These are phyloP conservation scores for Fusarium subglutinans DNA, from an alignment of 2,329 filamentous ascomycete genomes.

Conservation along the genomic window DNA sequence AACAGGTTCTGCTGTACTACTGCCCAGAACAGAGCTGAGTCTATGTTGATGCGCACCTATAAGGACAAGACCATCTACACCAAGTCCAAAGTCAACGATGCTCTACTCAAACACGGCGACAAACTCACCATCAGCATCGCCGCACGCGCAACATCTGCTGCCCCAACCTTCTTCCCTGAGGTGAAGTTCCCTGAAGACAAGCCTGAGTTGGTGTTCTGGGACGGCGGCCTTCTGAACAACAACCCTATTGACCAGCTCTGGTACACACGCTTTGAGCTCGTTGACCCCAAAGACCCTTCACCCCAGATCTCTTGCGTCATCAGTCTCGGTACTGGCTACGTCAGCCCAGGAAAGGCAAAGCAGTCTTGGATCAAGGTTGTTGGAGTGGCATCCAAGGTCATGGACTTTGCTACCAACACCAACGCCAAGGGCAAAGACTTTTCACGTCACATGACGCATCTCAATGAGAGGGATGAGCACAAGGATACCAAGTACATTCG, in stretches of 20 bases:
- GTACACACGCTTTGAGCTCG: conserved; percentile 32
- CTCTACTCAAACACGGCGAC: neutral
- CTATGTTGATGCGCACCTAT: conserved; percentile 23
- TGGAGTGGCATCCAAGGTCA: conserved; percentile 18
- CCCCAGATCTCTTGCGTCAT: conserved; percentile 19
- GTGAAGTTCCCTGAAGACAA: conserved; percentile 9
- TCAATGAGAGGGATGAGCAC: conserved; percentile 10
- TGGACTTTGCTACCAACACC: conserved; percentile 35
- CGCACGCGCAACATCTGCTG: conserved; percentile 28
- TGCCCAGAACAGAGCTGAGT: conserved; percentile 30
- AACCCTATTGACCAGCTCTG: conserved; percentile 35
- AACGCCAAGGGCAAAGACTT: conserved; percentile 36
- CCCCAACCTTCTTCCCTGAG: conserved; percentile 31
- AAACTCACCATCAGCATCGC: conserved; percentile 35
- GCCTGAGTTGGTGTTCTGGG: conserved; percentile 23
- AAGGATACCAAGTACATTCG: conserved; percentile 17
- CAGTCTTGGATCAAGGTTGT: conserved; percentile 23
- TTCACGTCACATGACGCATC: conserved; percentile 15
- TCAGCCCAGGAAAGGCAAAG: neutral
- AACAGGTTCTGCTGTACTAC: conserved; percentile 13
- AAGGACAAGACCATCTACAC: conserved; percentile 5
- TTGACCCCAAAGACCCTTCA: neutral
- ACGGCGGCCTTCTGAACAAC: conserved; percentile 33
- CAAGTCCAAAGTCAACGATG: conserved; percentile 25
- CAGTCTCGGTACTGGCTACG: conserved; percentile 26